Evolutionary conservation across 2,329 filamentous ascomycete genomes (phyloP), one percentile per base, ranked within the genome.

Genomic region (Cladosporium phlei): DNA sequence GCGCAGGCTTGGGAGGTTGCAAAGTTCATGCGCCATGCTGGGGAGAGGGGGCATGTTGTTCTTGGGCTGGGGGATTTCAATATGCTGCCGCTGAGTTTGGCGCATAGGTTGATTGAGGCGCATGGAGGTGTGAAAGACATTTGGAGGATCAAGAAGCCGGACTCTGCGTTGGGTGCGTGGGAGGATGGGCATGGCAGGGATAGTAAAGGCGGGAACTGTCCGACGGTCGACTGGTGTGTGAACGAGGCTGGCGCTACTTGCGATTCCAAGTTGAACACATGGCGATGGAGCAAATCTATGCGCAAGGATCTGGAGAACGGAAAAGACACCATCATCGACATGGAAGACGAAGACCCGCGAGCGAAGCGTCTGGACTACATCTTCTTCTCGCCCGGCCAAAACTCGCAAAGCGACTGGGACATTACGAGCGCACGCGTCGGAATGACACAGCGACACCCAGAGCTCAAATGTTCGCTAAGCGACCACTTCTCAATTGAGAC

Each of bases 341-440:
- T 78, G 0, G 76, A 83, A 37, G 78, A 79, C 0, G 67, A 74
- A 3, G 90, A 96, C 62, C 80, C 80, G 0, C 75, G 73, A 19
- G 91, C 86, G n/a, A 91, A 95, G 65, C 76, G 93, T 17, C 77
- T 97, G 38, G 93, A 98, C 68, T 98, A 98, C 67, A 85, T 98
- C 60, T 97, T 98, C 67, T 83, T 88, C 56, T 80, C 78, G 2
- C 53, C 55, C 16, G 38, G 39, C 11, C 25, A 44, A 16, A 37
- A 32, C 19, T 25, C 25, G 9, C 30, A 42, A 6, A 30, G 20
- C 4, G 57, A 57, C 16, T 96, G 90, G 89, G 71, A 78, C 10
- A 80, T 96, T 49, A 75, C 81, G 49, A 74, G 77, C 6, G 83
- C 79, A 3, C 77, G 80, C 39, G 85, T 98, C 1, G 83, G 85